A percentile compares a stretch with the other conserved stretches of the same genome.
Conservation (phyloP, 495 filamentous ascomycete genomes). For the Penicillium antarcticum region DNA sequence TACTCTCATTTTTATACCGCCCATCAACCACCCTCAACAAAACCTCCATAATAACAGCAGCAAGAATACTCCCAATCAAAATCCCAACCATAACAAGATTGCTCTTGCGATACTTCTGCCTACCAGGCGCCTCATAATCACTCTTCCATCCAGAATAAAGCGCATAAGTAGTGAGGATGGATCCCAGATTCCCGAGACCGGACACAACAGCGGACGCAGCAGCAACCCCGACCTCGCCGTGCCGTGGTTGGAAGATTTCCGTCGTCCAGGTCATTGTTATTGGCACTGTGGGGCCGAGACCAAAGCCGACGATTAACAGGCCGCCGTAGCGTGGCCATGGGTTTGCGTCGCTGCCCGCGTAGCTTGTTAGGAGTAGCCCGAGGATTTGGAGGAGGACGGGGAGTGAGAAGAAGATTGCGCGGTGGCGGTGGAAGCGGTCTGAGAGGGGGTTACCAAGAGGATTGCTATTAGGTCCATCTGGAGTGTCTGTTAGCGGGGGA, state of each 20-base stretch:
- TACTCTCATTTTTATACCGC: slow-evolving; percentile 27
- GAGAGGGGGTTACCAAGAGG: slow-evolving; percentile 80
- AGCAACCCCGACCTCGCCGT: slow-evolving; percentile 90
- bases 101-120: slow-evolving; percentile 73
- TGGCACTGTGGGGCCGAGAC: slow-evolving; percentile 85
- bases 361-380: slow-evolving; percentile 76
- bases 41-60: slow-evolving; percentile 63
- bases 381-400: slow-evolving; percentile 76
- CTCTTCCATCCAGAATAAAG: slow-evolving; percentile 81
- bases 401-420: slow-evolving; percentile 77
- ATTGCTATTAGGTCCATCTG: slow-evolving; percentile 88
- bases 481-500: slow-evolving; percentile 2
- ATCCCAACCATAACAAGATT: slow-evolving; percentile 89
- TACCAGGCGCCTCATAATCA: slow-evolving; percentile 61
- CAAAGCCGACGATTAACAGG: slow-evolving; percentile 86
- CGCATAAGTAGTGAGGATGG: slow-evolving; percentile 84
- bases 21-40: slow-evolving; percentile 62
- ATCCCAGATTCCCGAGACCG: slow-evolving; percentile 80
- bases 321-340: slow-evolving; percentile 86
- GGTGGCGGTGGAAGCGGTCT: slow-evolving; percentile 80
- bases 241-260: slow-evolving; percentile 84
- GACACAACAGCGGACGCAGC: slow-evolving; percentile 82
- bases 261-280: slow-evolving; percentile 92
- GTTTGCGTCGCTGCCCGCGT: slow-evolving; percentile 58
- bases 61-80: slow-evolving; percentile 69